These are phyloP conservation scores for Cubamyces sp. DNA, from an alignment of 768 basidiomycete species.

Conservation along the genomic window DNA sequence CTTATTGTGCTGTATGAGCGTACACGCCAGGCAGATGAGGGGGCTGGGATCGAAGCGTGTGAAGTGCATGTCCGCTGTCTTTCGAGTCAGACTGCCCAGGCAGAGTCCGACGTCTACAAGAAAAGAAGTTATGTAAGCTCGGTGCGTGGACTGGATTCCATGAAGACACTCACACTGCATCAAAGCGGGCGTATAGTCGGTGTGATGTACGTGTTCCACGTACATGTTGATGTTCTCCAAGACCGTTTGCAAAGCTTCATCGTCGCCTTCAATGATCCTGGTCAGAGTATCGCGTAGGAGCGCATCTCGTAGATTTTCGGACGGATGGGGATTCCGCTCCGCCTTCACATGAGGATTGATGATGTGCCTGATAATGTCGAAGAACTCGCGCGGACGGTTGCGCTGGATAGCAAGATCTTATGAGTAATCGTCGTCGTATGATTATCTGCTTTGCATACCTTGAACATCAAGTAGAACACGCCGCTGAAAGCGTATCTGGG, in stretches of 20 bases:
- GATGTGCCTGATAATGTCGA: constrained; percentile 55
- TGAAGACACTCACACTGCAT: constrained; percentile 53
- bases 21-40: constrained; percentile 52
- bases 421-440: neutral
- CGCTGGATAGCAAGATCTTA: constrained; percentile 41
- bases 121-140: constrained; percentile 5
- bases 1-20: constrained; percentile 64
- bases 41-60: constrained; percentile 58
- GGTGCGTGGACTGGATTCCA: too few species aligned
- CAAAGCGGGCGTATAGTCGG: constrained; percentile 54
- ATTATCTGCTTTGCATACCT: constrained; percentile 41
- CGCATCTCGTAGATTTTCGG: constrained; percentile 43
- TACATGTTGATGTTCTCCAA: constrained; percentile 60
- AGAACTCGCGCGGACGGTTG: constrained; percentile 50
- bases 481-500: constrained; percentile 61
- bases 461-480: constrained; percentile 59
- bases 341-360: constrained; percentile 43
- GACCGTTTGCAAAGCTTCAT: constrained; percentile 52
- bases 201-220: constrained; percentile 59
- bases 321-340: constrained; percentile 32
- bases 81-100: constrained; percentile 56
- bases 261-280: constrained; percentile 54
- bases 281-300: constrained; percentile 60
- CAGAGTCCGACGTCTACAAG: constrained; percentile 58
- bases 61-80: constrained; percentile 57